Evolutionary conservation across 73 alveolate species (phyloP).

Genomic region (Halteria grandinella): DNA sequence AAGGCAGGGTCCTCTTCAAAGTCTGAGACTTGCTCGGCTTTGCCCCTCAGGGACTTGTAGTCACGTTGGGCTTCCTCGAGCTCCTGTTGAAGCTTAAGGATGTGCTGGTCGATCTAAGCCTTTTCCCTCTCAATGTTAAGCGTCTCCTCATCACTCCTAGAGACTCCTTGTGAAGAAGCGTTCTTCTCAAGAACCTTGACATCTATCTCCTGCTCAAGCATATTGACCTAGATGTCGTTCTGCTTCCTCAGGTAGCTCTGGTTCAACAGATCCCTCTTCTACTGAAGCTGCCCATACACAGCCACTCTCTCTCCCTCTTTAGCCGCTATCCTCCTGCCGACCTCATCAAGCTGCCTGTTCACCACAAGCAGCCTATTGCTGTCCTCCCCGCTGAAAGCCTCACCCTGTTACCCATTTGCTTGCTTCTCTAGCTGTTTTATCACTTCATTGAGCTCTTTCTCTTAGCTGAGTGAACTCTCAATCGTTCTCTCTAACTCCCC

Average conservation of each 20-base stretch:
- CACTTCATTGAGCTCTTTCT: constrained; percentile 52
- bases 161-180: too few species aligned
- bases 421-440: constrained; percentile 69
- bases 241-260: constrained; percentile 27
- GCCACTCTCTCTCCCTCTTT: constrained; percentile 72
- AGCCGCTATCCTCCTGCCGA: constrained; percentile 53
- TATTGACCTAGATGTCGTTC: constrained; percentile 26
- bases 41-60: constrained; percentile 51
- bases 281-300: constrained; percentile 24
- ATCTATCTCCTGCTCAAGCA: constrained; percentile 22
- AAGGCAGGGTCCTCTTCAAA: too few species aligned
- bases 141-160: too few species aligned
- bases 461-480: constrained; percentile 62
- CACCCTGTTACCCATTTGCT: not conserved
- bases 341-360: constrained; percentile 40
- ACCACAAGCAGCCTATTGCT: constrained; percentile 7
- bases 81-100: constrained; percentile 40
- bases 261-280: not conserved
- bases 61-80: constrained; percentile 61
- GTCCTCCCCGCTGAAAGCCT: not conserved
- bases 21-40: constrained; percentile 66
- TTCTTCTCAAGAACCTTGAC: not conserved
- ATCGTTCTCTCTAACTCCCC: constrained; percentile 72
- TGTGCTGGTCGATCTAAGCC: not conserved
- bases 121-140: too few species aligned